Conservation (phyloP, 192 early-diverging fungal genomes). For the Gaertneriomyces semiglobifer region DNA sequence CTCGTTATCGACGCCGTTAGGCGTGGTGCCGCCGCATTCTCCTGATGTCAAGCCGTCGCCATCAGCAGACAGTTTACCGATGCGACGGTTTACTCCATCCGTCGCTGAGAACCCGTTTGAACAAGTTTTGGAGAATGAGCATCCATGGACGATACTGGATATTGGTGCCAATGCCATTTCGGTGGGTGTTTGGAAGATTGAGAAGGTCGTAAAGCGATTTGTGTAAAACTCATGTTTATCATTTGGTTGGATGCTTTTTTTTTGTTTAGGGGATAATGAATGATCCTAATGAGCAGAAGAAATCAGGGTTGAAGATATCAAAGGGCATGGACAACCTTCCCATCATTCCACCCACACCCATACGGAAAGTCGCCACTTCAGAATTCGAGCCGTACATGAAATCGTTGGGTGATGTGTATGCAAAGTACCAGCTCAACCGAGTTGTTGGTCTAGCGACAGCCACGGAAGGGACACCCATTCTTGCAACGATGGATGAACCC, state of each 20-base stretch:
- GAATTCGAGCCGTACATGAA: constrained; percentile 89
- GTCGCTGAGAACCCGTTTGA: constrained; percentile 35
- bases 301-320: constrained; percentile 35
- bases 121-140: constrained; percentile 37
- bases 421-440: constrained; percentile 72
- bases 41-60: constrained; percentile 11
- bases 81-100: not conserved
- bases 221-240: not conserved
- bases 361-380: constrained; percentile 61
- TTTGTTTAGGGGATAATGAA: constrained; percentile 63
- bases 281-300: constrained; percentile 57
- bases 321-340: constrained; percentile 47
- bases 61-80: constrained; percentile 14
- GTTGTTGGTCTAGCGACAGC: constrained; percentile 47
- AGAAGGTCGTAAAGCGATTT: not conserved
- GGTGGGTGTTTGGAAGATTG: constrained; percentile 25
- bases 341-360: constrained; percentile 52
- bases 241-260: not conserved
- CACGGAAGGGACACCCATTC: constrained; percentile 53
- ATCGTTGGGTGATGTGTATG: constrained; percentile 69
- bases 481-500: constrained; percentile 25
- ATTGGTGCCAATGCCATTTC: constrained; percentile 79
- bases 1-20: constrained; percentile 16
- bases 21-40: not conserved
- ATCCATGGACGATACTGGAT: constrained; percentile 65